phyloP scores from a whole-genome alignment of 495 filamentous ascomycete species.

The Penicillium flavigenum region DNA sequence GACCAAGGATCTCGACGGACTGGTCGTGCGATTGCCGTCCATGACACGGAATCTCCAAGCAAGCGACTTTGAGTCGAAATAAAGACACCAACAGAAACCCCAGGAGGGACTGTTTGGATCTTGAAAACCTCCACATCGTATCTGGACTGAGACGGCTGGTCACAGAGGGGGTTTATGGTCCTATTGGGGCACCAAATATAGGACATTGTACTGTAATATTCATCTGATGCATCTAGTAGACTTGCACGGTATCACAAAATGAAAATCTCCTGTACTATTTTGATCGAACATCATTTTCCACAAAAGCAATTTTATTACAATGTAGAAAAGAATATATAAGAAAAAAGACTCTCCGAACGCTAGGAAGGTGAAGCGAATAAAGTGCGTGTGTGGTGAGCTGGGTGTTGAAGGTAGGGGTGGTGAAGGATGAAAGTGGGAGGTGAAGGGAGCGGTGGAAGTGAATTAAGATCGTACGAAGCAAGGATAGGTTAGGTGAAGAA shows the following conservation, averaged over 20 bases:
- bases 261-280: constrained; percentile 34
- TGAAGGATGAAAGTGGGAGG: no score
- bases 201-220: constrained; percentile 30
- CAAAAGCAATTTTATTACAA: constrained; percentile 22
- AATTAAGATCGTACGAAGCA: no score
- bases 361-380: constrained; percentile 16
- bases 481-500: no score
- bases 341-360: constrained; percentile 35
- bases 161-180: constrained; percentile 11
- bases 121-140: constrained; percentile 4
- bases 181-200: constrained; percentile 15
- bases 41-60: constrained; percentile 98
- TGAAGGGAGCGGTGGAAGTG: no score
- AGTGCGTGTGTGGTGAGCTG: no score
- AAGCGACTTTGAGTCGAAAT: constrained; percentile 72
- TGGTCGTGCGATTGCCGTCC: constrained; percentile 77
- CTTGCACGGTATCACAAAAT: constrained; percentile 25
- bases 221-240: constrained; percentile 21
- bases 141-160: not conserved
- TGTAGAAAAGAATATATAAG: constrained; percentile 21
- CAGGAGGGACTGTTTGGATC: not conserved
- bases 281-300: constrained; percentile 25
- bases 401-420: no score
- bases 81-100: constrained; percentile 10
- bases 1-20: constrained; percentile 82